Evolutionary conservation across 257 asterid species (phyloP).

Genomic region (Linderniella brevidens): DNA sequence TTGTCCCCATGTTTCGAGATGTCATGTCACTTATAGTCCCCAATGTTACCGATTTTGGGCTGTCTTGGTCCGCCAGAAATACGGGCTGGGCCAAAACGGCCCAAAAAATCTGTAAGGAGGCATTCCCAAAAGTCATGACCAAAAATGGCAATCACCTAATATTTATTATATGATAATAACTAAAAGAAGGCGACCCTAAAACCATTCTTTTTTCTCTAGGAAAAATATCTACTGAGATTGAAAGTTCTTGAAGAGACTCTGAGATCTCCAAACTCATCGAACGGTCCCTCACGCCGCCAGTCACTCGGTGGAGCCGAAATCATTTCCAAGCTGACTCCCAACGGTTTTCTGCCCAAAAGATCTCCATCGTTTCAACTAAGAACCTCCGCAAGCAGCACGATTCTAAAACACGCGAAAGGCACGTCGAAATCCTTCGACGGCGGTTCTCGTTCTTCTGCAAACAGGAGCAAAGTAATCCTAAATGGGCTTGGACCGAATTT

Average conservation of each 20-base stretch:
- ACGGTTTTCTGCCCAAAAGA: constrained; percentile 41
- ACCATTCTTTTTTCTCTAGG: constrained; percentile 28
- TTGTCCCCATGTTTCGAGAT: too few relatives aligned
- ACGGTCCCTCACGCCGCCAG: constrained; percentile 36
- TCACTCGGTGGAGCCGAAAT: constrained; percentile 56
- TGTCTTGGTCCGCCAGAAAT: too few relatives aligned
- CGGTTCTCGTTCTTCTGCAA: constrained; percentile 79
- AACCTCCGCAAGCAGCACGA: constrained; percentile 79
- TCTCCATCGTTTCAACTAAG: constrained; percentile 82
- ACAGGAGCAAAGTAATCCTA: constrained; percentile 67
- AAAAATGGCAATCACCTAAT: too few relatives aligned
- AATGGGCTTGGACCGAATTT: constrained; percentile 82
- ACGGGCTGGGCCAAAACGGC: too few relatives aligned
- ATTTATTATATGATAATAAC: constrained; percentile 1
- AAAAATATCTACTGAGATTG: constrained; percentile 62
- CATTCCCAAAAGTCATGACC: too few relatives aligned
- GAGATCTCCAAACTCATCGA: constrained; percentile 32
- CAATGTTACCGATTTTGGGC: too few relatives aligned
- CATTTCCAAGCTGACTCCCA: constrained; percentile 26
- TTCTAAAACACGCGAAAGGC: constrained; percentile 90
- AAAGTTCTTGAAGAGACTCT: constrained; percentile 79
- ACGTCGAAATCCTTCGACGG: constrained; percentile 98
- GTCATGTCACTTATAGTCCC: too few relatives aligned
- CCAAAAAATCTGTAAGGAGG: too few relatives aligned
- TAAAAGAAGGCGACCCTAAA: constrained; percentile 1